Evolutionary conservation across 202 grass and related monocot genomes (phyloP).

Genomic region (Carex arenaria): DNA sequence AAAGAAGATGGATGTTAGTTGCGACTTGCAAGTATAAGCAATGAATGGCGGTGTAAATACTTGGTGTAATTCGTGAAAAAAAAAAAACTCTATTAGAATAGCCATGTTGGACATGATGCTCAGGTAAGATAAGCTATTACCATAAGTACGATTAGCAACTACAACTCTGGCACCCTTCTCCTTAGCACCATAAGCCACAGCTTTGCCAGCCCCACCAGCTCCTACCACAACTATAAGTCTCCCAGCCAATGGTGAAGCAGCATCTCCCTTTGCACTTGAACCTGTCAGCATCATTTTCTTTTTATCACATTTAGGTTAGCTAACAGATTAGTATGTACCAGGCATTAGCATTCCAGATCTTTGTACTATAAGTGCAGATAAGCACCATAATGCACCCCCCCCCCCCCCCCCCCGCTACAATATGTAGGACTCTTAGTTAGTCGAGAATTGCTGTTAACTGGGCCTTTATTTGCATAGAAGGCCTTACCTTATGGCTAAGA

Average conservation of each 20-base stretch:
- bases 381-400: not conserved
- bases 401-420: no score
- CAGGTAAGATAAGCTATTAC: slow-evolving; percentile 43
- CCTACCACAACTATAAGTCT: slow-evolving; percentile 84
- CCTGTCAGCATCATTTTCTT: slow-evolving; percentile 40
- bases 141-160: slow-evolving; percentile 90
- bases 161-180: slow-evolving; percentile 93
- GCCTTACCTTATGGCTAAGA: not conserved
- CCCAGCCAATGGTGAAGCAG: slow-evolving; percentile 69
- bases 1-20: not conserved
- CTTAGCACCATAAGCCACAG: slow-evolving; percentile 87
- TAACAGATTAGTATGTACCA: not conserved
- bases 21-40: not conserved
- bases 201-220: slow-evolving; percentile 94
- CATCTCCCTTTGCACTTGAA: slow-evolving; percentile 48
- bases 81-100: not conserved
- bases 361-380: not conserved
- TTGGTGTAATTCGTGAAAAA: not conserved
- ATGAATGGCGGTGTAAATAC: not conserved
- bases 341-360: not conserved
- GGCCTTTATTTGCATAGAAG: not conserved
- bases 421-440: no score
- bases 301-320: not conserved
- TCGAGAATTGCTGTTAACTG: not conserved
- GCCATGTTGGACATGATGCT: not conserved